Evolutionary conservation across 83 land plant species (phyloP).

Genomic region (Larix sibirica): DNA sequence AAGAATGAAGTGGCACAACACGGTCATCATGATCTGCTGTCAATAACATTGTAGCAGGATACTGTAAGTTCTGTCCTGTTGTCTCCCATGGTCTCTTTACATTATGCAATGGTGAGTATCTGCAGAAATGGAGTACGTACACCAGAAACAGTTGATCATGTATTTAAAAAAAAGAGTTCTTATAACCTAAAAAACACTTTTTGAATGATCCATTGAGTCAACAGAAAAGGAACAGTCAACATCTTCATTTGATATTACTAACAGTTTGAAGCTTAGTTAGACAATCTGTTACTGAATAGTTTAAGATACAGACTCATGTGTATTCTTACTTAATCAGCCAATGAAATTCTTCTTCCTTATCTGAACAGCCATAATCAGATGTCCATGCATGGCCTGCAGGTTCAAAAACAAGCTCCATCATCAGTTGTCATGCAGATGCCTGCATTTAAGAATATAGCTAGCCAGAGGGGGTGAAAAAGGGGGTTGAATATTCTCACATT

Average conservation of each 20-base stretch:
- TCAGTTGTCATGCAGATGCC: neutral
- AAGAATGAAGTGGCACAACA: conserved; percentile 93
- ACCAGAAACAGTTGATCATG: conserved; percentile 9
- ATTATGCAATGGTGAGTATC: conserved; percentile 98
- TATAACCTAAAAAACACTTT: neutral
- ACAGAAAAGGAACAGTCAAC: no score
- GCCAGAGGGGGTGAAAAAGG: neutral
- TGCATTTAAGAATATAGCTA: neutral
- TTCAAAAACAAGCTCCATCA: neutral
- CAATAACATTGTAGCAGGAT: conserved; percentile 90
- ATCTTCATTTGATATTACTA: no score
- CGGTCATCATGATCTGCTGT: conserved; percentile 99
- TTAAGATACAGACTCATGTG: no score
- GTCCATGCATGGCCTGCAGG: conserved; percentile 97
- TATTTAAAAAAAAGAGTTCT: neutral
- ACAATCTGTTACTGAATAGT: no score
- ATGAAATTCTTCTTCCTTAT: conserved; percentile 88
- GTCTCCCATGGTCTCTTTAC: conserved; percentile 92
- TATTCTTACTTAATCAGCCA: conserved; percentile 89
- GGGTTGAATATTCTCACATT: neutral
- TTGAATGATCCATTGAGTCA: neutral
- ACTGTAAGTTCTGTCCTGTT: conserved; percentile 42
- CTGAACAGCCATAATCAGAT: conserved; percentile 96
- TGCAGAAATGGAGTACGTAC: conserved; percentile 19
- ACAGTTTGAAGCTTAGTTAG: no score